Evolutionary conservation across 768 basidiomycete genomes (phyloP).

Genomic region (Cytidiella melzeri): DNA sequence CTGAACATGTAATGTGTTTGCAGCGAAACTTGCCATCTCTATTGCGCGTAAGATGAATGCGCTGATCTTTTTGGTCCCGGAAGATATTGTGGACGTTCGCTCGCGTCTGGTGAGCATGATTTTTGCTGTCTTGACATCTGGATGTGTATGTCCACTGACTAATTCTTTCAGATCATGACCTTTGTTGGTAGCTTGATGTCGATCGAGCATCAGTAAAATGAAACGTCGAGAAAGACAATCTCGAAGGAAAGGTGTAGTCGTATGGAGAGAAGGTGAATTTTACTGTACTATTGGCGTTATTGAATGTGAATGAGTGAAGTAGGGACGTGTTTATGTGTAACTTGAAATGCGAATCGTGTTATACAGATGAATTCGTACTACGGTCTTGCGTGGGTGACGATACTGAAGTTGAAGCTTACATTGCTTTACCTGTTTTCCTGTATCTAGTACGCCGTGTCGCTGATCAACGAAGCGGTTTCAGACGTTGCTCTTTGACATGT

Average conservation of each 20-base stretch:
- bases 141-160: not conserved
- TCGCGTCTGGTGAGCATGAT: slow-evolving; percentile 67
- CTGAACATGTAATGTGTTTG: no score
- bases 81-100: slow-evolving; percentile 94
- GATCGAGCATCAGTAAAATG: slow-evolving; percentile 36
- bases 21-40: slow-evolving; percentile 95
- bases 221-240: not conserved
- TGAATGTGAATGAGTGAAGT: not conserved
- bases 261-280: not conserved
- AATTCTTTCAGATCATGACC: slow-evolving; percentile 67
- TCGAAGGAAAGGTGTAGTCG: not conserved
- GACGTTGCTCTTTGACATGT: no score
- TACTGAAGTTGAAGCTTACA: no score
- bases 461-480: no score
- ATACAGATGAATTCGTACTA: no score
- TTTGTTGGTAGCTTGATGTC: slow-evolving; percentile 94
- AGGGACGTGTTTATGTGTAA: not conserved
- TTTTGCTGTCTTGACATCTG: not conserved
- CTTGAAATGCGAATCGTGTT: no score
- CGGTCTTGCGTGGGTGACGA: no score
- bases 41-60: slow-evolving; percentile 98
- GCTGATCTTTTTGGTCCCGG: slow-evolving; percentile 93
- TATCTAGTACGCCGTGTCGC: no score
- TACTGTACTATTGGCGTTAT: not conserved
- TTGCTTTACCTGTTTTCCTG: no score